Evolutionary conservation across 192 early-diverging fungal species (phyloP).

Genomic region (Bifiguratus adelaidae): DNA sequence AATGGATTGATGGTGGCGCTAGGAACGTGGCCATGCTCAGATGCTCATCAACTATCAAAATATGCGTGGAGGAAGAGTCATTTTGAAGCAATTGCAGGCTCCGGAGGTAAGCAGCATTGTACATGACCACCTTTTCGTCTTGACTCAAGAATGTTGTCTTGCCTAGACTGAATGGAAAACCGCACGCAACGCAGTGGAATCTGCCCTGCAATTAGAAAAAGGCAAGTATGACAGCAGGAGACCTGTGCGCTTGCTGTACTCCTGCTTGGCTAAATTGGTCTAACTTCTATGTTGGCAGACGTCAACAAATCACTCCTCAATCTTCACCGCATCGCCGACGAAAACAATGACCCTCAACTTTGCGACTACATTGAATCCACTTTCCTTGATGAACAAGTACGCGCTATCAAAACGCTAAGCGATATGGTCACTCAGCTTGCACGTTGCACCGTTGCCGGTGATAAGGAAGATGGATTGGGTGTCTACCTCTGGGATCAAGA

Average conservation of each 20-base stretch:
- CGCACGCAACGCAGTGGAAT: conserved; percentile 45
- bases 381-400: conserved; percentile 39
- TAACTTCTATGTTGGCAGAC: conserved; percentile 16
- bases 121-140: background rate
- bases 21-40: conserved; percentile 29
- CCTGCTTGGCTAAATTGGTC: background rate
- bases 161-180: conserved; percentile 36
- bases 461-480: conserved; percentile 35
- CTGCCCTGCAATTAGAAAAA: conserved; percentile 42
- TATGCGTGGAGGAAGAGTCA: conserved; percentile 40
- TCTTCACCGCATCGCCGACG: conserved; percentile 37
- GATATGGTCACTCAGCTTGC: conserved; percentile 43
- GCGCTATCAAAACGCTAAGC: conserved; percentile 40
- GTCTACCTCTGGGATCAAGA: conserved; percentile 48
- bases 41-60: conserved; percentile 40
- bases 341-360: conserved; percentile 40
- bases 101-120: conserved; percentile 20
- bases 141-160: background rate
- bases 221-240: conserved; percentile 16
- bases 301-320: conserved; percentile 47
- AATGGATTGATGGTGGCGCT: background rate
- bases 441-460: no score
- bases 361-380: conserved; percentile 38
- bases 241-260: background rate
- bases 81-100: conserved; percentile 36